Evolutionary conservation across 176 grass and related monocot species (phyloP).

Genomic region (Zizania latifolia): DNA sequence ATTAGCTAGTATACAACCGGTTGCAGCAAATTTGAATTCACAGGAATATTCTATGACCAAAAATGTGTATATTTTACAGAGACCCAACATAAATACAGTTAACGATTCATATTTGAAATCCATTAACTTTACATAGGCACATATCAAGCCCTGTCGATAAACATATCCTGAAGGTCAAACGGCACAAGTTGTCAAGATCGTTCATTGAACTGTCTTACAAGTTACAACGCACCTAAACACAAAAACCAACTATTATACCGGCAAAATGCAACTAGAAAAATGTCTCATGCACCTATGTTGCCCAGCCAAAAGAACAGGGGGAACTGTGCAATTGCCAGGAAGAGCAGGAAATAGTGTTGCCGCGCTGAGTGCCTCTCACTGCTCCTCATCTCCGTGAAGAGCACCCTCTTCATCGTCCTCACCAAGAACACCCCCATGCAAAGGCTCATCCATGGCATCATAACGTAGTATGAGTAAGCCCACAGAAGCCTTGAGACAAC

Average conservation of each 20-base stretch:
- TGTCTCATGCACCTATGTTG: constrained; percentile 45
- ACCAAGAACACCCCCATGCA: constrained; percentile 85
- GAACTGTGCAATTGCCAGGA: constrained; percentile 72
- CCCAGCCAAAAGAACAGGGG: constrained; percentile 88
- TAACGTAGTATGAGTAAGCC: constrained; percentile 54
- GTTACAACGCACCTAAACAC: constrained; percentile 14
- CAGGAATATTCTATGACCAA: not conserved
- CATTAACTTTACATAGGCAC: not conserved
- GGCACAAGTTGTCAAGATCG: not conserved
- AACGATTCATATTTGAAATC: not conserved
- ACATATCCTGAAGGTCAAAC: not conserved
- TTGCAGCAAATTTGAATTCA: not conserved
- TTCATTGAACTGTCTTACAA: not conserved
- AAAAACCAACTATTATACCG: not conserved
- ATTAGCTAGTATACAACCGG: too few species aligned
- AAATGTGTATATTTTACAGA: not conserved
- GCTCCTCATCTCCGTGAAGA: constrained; percentile 59
- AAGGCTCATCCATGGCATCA: constrained; percentile 80
- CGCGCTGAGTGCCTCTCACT: constrained; percentile 60
- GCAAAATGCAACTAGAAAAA: not conserved
- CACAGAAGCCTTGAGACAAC: constrained; percentile 50
- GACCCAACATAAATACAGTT: not conserved
- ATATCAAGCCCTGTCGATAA: not conserved
- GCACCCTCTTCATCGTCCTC: constrained; percentile 82
- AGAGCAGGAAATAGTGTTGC: constrained; percentile 75